Base-by-base conservation (phyloP, 148 eudicot species). In the Camellia japonica region DNA sequence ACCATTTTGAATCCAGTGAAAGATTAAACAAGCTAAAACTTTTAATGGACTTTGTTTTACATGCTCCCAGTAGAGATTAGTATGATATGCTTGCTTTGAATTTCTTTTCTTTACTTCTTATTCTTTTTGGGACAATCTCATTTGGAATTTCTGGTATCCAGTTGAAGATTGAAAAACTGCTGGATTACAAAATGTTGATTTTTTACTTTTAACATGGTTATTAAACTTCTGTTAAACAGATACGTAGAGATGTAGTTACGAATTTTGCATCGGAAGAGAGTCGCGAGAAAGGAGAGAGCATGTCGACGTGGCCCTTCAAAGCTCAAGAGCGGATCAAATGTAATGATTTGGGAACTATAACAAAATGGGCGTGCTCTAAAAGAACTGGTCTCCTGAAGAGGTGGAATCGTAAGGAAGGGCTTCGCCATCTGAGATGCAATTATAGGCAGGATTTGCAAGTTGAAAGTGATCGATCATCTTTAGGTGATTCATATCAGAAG, bases 311-410 rank as follows among this genome's bases (percentile, higher is more conserved):
- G 82, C 68, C 74, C 13, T 71, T 42, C 4, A 68, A 77, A 86
- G 78, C 67, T 82, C 78, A 64, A 74, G 86, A 85, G 51, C 84
- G 74, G 66, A 81, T 72, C 52, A 85, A 79, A 77, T 49, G 62
- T 11, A 64, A 61, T 85, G 82, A 71, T 73, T 78, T 87, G 18
- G 93, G 82, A 86, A 82, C 79, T 54, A 55, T 74, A 19, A 60
- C 71, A 46, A 74, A 74, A 74, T 75, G 83, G 74, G 68, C 78
- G 75, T 63, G 83, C 74, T 74, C 78, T 19, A 90, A 85, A 75
- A 71, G 87, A 77, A 84, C 87, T 43, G 83, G 73, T 80, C 87
- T 80, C 23, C 68, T 73, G 14, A 88, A 85, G 84, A 91, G 84
- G 71, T 79, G 65, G 77, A 80, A 63, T 56, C 56, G 18, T 60